A percentile compares a stretch with the other conserved stretches of the same genome.
phyloP scores from a whole-genome alignment of 1,139 yeast genomes.

The Sugiyamaella xylanicola region DNA sequence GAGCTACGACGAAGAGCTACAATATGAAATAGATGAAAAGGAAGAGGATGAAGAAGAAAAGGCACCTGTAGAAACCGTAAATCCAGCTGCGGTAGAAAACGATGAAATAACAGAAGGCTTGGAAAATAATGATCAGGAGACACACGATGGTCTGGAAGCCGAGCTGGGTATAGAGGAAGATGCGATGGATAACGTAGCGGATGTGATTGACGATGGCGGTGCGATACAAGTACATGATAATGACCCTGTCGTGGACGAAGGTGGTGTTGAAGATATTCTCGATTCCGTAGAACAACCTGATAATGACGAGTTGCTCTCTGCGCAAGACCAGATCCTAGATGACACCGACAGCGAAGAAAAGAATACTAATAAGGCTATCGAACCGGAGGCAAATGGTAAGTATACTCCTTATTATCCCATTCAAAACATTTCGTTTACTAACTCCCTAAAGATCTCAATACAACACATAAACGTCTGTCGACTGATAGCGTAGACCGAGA shows the following conservation, averaged over 20 bases:
- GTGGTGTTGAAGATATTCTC: not conserved
- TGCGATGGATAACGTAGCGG: not conserved
- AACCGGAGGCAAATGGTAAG: not conserved
- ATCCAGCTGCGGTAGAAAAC: not conserved
- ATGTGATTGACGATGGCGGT: not conserved
- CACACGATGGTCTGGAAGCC: not conserved
- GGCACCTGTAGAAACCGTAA: not conserved
- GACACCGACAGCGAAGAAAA: no score
- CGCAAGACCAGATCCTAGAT: no score
- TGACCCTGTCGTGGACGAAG: not conserved
- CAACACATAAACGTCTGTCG: not conserved
- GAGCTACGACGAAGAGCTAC: not conserved
- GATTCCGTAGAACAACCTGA: not conserved
- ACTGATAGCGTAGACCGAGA: not conserved
- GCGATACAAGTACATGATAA: not conserved
- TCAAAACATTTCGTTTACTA: no score
- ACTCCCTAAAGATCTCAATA: not conserved
- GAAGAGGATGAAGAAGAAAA: not conserved
- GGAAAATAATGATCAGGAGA: constrained; percentile 1
- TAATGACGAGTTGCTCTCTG: not conserved
- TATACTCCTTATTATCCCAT: no score
- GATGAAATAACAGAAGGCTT: not conserved
- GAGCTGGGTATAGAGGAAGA: not conserved
- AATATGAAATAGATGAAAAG: not conserved
- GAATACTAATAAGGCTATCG: no score